A percentile compares a stretch with the other conserved stretches of the same genome.
phyloP scores from a whole-genome alignment of 371 early-diverging fungal species.

The Zopfochytrium polystomum region DNA sequence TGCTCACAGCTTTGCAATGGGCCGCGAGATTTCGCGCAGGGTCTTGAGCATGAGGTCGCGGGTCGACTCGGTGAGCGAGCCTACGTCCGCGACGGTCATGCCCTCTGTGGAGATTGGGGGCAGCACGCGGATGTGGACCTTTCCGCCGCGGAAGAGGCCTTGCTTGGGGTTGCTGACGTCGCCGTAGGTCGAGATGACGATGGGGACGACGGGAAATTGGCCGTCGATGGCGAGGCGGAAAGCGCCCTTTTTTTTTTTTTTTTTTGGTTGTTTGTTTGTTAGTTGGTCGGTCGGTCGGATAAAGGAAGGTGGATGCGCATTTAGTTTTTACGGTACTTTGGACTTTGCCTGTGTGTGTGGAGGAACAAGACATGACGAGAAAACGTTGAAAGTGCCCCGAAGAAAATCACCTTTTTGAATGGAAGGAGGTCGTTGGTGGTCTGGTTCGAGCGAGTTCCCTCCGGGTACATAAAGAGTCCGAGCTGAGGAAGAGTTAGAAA shows the following conservation, averaged over 20 bases:
- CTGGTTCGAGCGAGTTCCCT: conserved; percentile 87
- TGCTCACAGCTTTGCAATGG: no score
- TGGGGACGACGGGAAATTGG: conserved; percentile 80
- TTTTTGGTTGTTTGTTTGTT: neutral
- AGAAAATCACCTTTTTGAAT: conserved; percentile 69
- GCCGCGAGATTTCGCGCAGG: neutral
- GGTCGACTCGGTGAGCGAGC: conserved; percentile 15
- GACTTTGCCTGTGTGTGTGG: no score
- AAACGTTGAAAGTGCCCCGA: neutral
- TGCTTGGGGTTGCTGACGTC: conserved; percentile 12
- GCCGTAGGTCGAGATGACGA: conserved; percentile 42
- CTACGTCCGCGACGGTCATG: conserved; percentile 60
- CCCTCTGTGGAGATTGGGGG: conserved; percentile 72
- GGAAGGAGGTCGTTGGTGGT: conserved; percentile 73
- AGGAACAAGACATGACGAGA: no score
- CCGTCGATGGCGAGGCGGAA: conserved; percentile 90
- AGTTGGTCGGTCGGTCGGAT: no score
- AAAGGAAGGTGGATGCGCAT: no score
- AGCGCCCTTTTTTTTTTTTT: conserved; percentile 23
- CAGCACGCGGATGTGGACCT: conserved; percentile 71
- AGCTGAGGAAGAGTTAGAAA: neutral
- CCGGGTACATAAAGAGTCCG: conserved; percentile 54
- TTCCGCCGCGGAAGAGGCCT: conserved; percentile 64
- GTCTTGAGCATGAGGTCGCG: neutral
- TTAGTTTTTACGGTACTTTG: no score